A percentile compares a stretch with the other conserved stretches of the same genome.
Conservation (phyloP, 2,329 filamentous ascomycete species). For the Alternaria novae-zelandiae region DNA sequence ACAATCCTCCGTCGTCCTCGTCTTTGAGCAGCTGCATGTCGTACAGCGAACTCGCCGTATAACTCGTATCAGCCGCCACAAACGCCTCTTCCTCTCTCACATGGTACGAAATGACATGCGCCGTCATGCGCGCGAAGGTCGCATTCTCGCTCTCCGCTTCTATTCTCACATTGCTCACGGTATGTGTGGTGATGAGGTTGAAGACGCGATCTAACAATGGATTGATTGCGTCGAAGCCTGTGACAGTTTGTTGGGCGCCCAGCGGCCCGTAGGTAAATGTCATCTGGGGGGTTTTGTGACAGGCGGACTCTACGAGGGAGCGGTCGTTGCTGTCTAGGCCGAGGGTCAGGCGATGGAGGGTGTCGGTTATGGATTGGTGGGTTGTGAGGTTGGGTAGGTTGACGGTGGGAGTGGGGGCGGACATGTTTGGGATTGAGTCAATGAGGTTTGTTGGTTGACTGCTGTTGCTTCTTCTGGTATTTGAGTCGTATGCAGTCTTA, state of each 20-base stretch:
- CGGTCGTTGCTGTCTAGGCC: conserved; percentile 32
- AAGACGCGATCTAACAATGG: conserved; percentile 24
- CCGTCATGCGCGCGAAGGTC: conserved; percentile 24
- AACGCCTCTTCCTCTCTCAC: conserved; percentile 26
- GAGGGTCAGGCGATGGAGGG: conserved; percentile 29
- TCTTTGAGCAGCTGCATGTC: conserved; percentile 26
- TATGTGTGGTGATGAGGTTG: conserved; percentile 28
- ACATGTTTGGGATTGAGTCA: not conserved
- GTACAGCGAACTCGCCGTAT: conserved; percentile 30
- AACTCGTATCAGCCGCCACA: conserved; percentile 22
- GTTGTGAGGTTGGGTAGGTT: conserved; percentile 11
- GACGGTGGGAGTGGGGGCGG: not conserved
- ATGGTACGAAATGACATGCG: conserved; percentile 29
- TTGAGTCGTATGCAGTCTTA: not conserved
- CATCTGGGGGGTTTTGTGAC: conserved; percentile 24
- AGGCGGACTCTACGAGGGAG: conserved; percentile 28
- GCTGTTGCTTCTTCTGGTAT: not conserved
- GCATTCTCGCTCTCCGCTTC: conserved; percentile 17
- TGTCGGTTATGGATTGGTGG: conserved; percentile 31
- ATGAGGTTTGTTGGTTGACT: not conserved
- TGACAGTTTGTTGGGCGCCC: conserved; percentile 2
- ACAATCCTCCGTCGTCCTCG: conserved; percentile 13
- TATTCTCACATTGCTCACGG: conserved; percentile 31
- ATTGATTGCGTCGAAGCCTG: conserved; percentile 25
- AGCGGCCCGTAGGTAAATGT: conserved; percentile 19